A percentile compares a stretch with the other conserved stretches of the same genome.
phyloP scores from a whole-genome alignment of 495 filamentous ascomycete genomes.

The Hypomontagnella monticulosa region DNA sequence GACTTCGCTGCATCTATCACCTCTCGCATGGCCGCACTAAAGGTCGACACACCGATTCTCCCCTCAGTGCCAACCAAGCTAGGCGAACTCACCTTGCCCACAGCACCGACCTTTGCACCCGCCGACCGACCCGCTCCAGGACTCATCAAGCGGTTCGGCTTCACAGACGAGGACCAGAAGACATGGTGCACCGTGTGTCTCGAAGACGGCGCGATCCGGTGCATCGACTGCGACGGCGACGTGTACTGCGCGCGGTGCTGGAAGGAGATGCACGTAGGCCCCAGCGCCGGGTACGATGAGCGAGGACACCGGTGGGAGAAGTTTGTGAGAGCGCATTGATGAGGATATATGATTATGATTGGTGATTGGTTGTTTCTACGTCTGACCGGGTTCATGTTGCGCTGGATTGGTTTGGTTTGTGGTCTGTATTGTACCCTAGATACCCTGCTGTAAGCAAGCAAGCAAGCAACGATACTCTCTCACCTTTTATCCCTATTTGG shows the following conservation, averaged over 20 bases:
- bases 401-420: constrained; percentile 10
- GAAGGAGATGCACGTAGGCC: constrained; percentile 73
- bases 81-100: constrained; percentile 59
- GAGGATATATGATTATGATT: too few relatives aligned
- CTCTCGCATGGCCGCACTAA: constrained; percentile 53
- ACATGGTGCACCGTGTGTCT: constrained; percentile 78
- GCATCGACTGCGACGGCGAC: constrained; percentile 71
- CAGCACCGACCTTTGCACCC: constrained; percentile 63
- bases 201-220: constrained; percentile 69
- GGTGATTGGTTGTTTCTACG: constrained; percentile 9
- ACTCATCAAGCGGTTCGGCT: constrained; percentile 47
- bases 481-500: not conserved
- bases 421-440: constrained; percentile 4
- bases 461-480: constrained; percentile 2
- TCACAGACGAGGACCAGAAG: constrained; percentile 70
- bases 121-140: constrained; percentile 50
- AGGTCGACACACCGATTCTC: constrained; percentile 38
- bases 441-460: constrained; percentile 19
- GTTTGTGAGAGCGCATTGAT: constrained; percentile 40
- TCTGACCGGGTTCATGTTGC: too few relatives aligned
- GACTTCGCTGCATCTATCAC: constrained; percentile 53
- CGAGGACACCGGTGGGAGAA: constrained; percentile 58
- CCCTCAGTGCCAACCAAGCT: constrained; percentile 42
- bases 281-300: constrained; percentile 65
- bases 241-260: constrained; percentile 74